Conservation (phyloP, 208 protist genomes). For the Wallacemonas sp. region DNA sequence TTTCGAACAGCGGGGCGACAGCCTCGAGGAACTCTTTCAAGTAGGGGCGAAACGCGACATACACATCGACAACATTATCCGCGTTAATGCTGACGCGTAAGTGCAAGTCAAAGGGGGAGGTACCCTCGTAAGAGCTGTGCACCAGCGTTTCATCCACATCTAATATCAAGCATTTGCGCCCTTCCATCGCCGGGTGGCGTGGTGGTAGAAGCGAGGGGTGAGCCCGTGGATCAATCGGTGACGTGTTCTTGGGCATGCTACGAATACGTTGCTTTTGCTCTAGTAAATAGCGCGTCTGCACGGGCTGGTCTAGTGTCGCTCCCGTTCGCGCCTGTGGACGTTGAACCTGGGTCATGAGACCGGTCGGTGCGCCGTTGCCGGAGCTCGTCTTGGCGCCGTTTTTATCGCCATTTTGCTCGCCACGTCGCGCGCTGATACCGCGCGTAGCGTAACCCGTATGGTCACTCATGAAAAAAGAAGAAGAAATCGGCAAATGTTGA, state of each 20-base stretch:
- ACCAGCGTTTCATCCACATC: constrained; percentile 92
- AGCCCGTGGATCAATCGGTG: constrained; percentile 57
- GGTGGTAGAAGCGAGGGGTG: constrained; percentile 72
- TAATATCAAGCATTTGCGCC: constrained; percentile 82
- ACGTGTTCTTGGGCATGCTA: constrained; percentile 80
- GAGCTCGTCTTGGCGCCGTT: constrained; percentile 14
- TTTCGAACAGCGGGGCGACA: constrained; percentile 76
- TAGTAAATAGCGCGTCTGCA: constrained; percentile 50
- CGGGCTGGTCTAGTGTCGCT: constrained; percentile 22
- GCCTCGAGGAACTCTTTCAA: constrained; percentile 78
- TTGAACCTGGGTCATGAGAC: constrained; percentile 45
- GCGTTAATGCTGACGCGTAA: constrained; percentile 62
- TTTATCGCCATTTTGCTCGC: constrained; percentile 1
- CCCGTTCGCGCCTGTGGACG: constrained; percentile 1
- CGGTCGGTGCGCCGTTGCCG: constrained; percentile 14
- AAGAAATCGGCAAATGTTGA: too few species aligned
- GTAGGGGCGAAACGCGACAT: constrained; percentile 79
- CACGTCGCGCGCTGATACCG: background rate
- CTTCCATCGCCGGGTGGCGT: constrained; percentile 29
- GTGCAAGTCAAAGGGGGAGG: constrained; percentile 60
- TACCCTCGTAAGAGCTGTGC: constrained; percentile 78
- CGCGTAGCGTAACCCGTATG: constrained; percentile 2
- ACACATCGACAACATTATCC: constrained; percentile 68
- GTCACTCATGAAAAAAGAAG: too few species aligned
- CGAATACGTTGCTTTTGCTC: constrained; percentile 54